Conservation (phyloP, 1,284 basidiomycete species). For the Phlebopus sp. region DNA sequence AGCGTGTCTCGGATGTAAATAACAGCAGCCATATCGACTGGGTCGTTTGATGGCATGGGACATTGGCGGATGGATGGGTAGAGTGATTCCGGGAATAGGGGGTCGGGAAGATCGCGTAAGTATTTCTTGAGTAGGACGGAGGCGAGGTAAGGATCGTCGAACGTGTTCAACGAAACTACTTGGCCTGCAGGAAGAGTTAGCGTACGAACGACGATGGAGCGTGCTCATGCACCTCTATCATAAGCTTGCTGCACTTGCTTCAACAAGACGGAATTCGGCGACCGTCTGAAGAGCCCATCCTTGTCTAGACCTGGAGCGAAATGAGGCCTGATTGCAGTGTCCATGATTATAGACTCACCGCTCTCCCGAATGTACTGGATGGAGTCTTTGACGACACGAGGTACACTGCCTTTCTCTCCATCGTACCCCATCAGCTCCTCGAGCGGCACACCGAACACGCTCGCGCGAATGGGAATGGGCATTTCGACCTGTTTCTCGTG, state of each 20-base stretch:
- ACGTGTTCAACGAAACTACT: constrained; percentile 70
- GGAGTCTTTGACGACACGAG: constrained; percentile 74
- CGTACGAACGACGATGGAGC: not conserved
- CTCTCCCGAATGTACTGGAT: constrained; percentile 68
- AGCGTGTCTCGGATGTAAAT: constrained; percentile 64
- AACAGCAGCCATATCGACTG: constrained; percentile 54
- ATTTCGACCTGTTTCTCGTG: constrained; percentile 65
- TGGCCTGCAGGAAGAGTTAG: constrained; percentile 47
- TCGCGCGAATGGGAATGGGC: constrained; percentile 55
- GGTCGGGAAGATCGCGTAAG: constrained; percentile 72
- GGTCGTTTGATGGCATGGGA: constrained; percentile 54
- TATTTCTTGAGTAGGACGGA: constrained; percentile 86
- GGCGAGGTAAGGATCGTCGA: constrained; percentile 75
- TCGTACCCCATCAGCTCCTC: constrained; percentile 79
- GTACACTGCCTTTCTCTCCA: constrained; percentile 77
- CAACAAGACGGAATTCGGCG: constrained; percentile 67
- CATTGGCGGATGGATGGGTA: constrained; percentile 69
- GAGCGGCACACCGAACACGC: constrained; percentile 74
- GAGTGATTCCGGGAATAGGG: constrained; percentile 66
- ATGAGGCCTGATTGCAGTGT: not conserved
- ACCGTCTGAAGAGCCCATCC: constrained; percentile 79
- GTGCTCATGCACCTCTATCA: constrained; percentile 55
- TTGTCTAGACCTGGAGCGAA: constrained; percentile 54
- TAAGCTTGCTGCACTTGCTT: constrained; percentile 78
- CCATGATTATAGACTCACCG: constrained; percentile 34